A percentile compares a stretch with the other conserved stretches of the same genome.
Conservation (phyloP, 108 stramenopile genomes). For the Schizochytrium sp. region DNA sequence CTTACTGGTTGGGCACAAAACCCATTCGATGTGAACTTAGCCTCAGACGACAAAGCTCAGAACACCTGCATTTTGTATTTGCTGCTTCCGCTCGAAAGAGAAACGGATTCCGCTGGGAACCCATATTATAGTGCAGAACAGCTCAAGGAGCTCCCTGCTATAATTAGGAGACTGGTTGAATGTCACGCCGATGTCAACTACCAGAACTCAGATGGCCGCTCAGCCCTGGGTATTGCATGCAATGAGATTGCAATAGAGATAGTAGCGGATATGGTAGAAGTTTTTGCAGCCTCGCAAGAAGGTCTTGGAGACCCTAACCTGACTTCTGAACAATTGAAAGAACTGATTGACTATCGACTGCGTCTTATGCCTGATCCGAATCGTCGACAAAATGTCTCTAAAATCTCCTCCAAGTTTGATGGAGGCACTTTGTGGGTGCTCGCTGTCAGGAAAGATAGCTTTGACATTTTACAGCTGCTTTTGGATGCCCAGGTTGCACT, state of each 20-base stretch:
- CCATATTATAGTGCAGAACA: not conserved
- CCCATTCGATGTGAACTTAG: not conserved
- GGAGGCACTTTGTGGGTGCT: not conserved
- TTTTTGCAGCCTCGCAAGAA: not conserved
- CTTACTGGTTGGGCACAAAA: not conserved
- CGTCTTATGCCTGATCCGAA: too few species aligned
- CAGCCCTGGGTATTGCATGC: conserved; percentile 15
- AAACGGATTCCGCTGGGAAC: not conserved
- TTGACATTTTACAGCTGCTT: not conserved
- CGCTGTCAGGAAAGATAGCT: not conserved
- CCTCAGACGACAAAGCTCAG: not conserved
- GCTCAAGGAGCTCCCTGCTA: not conserved
- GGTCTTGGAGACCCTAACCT: too few species aligned
- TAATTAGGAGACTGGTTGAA: not conserved
- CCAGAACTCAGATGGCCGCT: not conserved
- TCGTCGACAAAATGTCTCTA: not conserved
- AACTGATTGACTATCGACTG: too few species aligned
- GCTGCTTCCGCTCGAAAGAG: not conserved
- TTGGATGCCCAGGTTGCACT: not conserved
- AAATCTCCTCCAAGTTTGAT: not conserved
- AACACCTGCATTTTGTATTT: conserved; percentile 25
- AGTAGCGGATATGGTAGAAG: not conserved
- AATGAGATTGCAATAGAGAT: conserved; percentile 38
- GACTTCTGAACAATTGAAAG: too few species aligned
- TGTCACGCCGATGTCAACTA: not conserved